A percentile compares a stretch with the other conserved stretches of the same genome.
phyloP scores from a whole-genome alignment of 768 basidiomycete genomes.

The Amanita thiersii region DNA sequence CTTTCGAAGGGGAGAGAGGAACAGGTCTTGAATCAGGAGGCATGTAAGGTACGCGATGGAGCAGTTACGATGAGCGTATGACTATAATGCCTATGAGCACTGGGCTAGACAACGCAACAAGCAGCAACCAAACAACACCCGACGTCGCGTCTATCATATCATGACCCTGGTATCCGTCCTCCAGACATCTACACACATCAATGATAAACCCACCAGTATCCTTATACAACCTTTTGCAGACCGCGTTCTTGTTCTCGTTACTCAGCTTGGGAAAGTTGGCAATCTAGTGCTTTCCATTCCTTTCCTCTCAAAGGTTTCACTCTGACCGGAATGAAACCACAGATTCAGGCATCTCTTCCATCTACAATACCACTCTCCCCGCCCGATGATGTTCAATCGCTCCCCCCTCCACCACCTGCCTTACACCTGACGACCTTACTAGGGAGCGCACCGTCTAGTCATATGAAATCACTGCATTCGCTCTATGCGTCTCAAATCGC shows the following conservation, averaged over 20 bases:
- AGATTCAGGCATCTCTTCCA: conserved; percentile 82
- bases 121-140: background rate
- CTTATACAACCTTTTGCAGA: conserved; percentile 76
- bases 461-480: conserved; percentile 63
- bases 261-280: conserved; percentile 88
- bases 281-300: conserved; percentile 45
- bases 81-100: no score
- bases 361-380: conserved; percentile 45
- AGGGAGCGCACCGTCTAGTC: conserved; percentile 63
- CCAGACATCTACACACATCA: conserved; percentile 43
- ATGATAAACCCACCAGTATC: conserved; percentile 61
- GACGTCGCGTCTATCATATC: conserved; percentile 4
- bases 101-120: background rate
- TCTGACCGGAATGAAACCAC: conserved; percentile 45
- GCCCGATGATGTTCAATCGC: conserved; percentile 22
- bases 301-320: conserved; percentile 9
- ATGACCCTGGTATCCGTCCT: conserved; percentile 32
- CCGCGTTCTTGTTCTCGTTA: conserved; percentile 77
- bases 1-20: conserved; percentile 37
- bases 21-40: conserved; percentile 5
- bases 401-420: conserved; percentile 62
- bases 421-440: conserved; percentile 73
- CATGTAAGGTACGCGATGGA: background rate
- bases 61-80: no score
- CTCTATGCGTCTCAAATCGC: conserved; percentile 85